Base-by-base conservation (phyloP, 179 eudicot genomes). In the Spinacia oleracea region DNA sequence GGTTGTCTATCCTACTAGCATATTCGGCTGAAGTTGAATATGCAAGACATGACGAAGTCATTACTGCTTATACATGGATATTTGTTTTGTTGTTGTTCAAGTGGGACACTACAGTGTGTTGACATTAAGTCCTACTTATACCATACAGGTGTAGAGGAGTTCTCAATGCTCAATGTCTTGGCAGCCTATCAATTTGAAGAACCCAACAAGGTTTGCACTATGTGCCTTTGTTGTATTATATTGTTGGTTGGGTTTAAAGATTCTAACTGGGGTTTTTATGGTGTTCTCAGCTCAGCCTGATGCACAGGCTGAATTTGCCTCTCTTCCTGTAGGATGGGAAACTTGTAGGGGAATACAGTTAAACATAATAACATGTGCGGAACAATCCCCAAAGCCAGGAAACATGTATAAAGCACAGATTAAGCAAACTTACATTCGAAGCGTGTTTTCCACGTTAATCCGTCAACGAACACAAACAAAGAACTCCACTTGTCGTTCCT, bases 121-220 rank as follows among this genome's bases (percentile, higher is more conserved):
- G 56, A 42, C 55, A 55, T 77, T 72, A 43, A 65, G 53, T 67
- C 43, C 51, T 59, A 25, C 64, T 34, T 70, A 68, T 31, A 50
- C 56, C 34, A 81, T 80, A 56, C 80, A 94, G 98, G 98, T 94
- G 98, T 96, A 94, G 83, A 90, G 98, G 86, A 94, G 98, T 84
- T 90, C 98, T 43, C 97, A 94, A 82, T 94, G 98, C 80, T 97
- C 98, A 21, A 94, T 94, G 98, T 94, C 97, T 73, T 94, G 97
- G 97, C 98, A 94, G 81, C 83, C 93, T 58, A 88, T 94, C 87
- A 90, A 87, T 82, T 79, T 94, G 86, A 94, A 94, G 87, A 97
- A 92, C 78, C 88, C 97, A 45, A 83, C 89, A 83, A 86, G 97
- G 67, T 80, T 23, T 79, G 69, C 51, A 16, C 71, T 58, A 34